Evolutionary conservation across 179 eudicot genomes (phyloP).

Genomic region (Nepenthes alata): DNA sequence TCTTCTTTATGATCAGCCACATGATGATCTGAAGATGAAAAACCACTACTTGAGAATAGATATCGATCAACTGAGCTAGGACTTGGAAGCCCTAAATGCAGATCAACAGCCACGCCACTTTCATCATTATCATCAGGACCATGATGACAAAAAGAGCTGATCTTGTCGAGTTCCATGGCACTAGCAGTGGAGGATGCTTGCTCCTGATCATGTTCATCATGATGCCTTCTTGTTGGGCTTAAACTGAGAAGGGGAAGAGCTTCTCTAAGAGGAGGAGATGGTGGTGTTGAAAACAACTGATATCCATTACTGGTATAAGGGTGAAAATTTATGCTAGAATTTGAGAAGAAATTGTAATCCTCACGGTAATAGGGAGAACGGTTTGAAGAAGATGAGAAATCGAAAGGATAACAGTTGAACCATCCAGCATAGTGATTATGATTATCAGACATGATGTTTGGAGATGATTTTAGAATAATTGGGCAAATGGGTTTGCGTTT

Average conservation of each 20-base stretch:
- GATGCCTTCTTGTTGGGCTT: conserved; percentile 44
- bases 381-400: conserved; percentile 5
- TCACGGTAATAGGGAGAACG: conserved; percentile 1
- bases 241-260: conserved; percentile 64
- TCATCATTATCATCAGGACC: conserved; percentile 1
- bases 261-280: conserved; percentile 61
- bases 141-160: no score
- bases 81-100: conserved; percentile 58
- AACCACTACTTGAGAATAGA: conserved; percentile 24
- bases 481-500: background rate
- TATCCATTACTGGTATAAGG: background rate
- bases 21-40: conserved; percentile 11
- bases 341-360: conserved; percentile 17
- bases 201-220: conserved; percentile 3
- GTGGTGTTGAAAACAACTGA: conserved; percentile 15
- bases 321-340: background rate
- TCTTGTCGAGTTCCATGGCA: background rate
- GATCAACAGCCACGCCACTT: conserved; percentile 26
- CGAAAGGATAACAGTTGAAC: background rate
- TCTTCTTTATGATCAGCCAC: conserved; percentile 2
- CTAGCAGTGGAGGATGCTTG: background rate
- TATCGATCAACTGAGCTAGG: conserved; percentile 15
- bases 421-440: background rate
- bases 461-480: conserved; percentile 2
- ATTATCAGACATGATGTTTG: background rate